A percentile compares a stretch with the other conserved stretches of the same genome.
Evolutionary conservation across 371 early-diverging fungal species (phyloP).

Genomic region (Parasitella parasitica): DNA sequence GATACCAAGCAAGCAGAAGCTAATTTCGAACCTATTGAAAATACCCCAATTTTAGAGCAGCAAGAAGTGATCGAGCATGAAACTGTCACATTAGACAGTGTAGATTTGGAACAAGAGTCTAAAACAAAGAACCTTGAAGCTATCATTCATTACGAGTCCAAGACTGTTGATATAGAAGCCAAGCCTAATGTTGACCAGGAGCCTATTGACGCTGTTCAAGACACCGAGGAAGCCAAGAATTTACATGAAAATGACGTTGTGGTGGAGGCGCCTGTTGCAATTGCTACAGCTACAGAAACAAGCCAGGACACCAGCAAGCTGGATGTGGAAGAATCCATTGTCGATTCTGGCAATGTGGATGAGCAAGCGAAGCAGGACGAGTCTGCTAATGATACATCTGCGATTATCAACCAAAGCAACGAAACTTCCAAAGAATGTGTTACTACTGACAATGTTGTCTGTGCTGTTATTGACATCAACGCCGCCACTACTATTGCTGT

Average conservation of each 20-base stretch:
- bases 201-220: not conserved
- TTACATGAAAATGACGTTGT: not conserved
- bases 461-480: not conserved
- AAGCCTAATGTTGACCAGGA: not conserved
- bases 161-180: not conserved
- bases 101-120: too few species aligned
- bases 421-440: too few species aligned
- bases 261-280: not conserved
- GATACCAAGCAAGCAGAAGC: not conserved
- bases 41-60: not conserved
- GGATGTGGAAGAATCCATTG: too few species aligned
- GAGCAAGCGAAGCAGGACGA: not conserved
- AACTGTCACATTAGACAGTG: not conserved
- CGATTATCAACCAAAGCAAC: too few species aligned
- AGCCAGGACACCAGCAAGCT: not conserved
- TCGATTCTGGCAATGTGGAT: not conserved
- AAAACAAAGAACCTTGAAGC: too few species aligned
- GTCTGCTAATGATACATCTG: not conserved
- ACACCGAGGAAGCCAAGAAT: not conserved
- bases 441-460: not conserved
- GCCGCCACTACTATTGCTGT: not conserved
- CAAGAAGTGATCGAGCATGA: not conserved
- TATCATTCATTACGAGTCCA: too few species aligned
- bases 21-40: not conserved
- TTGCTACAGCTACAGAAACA: not conserved